Percentiles rank a stretch among this genome's conserved stretches.
phyloP scores from a whole-genome alignment of 1,139 yeast genomes.

The Sugiyamaella sp. region DNA sequence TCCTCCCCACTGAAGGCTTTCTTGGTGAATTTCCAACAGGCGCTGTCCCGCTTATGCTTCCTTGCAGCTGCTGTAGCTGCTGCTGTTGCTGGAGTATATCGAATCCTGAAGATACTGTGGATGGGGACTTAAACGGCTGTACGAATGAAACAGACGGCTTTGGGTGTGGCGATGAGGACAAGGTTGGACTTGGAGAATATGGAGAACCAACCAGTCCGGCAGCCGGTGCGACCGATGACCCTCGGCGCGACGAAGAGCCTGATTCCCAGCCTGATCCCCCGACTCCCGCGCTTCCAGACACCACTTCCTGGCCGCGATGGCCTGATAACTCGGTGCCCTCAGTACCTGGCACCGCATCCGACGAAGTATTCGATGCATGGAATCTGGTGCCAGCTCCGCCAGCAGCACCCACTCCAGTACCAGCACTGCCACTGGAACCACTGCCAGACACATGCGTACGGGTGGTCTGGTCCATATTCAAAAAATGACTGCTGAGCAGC shows the following conservation, averaged over 20 bases:
- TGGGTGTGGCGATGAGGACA: slow-evolving; percentile 19
- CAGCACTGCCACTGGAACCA: background rate
- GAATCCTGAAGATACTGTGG: slow-evolving; percentile 30
- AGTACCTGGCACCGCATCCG: no score
- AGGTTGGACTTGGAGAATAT: slow-evolving; percentile 5
- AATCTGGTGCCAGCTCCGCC: no score
- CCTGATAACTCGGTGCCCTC: no score
- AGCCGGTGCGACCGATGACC: slow-evolving; percentile 7
- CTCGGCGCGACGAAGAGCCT: slow-evolving; percentile 7
- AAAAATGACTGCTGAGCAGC: slow-evolving; percentile 60
- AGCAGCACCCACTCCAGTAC: background rate
- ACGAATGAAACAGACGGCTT: slow-evolving; percentile 36
- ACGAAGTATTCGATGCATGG: no score
- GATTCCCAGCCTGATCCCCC: slow-evolving; percentile 1
- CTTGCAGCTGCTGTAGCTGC: slow-evolving; percentile 18
- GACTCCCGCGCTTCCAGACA: no score
- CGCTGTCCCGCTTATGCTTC: slow-evolving; percentile 15
- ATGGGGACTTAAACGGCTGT: slow-evolving; percentile 45
- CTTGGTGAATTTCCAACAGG: slow-evolving; percentile 34
- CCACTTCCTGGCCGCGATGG: no score
- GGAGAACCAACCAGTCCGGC: background rate
- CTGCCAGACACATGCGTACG: slow-evolving; percentile 8
- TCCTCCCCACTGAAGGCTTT: slow-evolving; percentile 34
- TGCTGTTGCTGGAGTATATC: slow-evolving; percentile 13
- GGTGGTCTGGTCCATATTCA: slow-evolving; percentile 46